Base-by-base conservation (phyloP, 2,329 filamentous ascomycete genomes). In the Thielaviopsis punctulata region DNA sequence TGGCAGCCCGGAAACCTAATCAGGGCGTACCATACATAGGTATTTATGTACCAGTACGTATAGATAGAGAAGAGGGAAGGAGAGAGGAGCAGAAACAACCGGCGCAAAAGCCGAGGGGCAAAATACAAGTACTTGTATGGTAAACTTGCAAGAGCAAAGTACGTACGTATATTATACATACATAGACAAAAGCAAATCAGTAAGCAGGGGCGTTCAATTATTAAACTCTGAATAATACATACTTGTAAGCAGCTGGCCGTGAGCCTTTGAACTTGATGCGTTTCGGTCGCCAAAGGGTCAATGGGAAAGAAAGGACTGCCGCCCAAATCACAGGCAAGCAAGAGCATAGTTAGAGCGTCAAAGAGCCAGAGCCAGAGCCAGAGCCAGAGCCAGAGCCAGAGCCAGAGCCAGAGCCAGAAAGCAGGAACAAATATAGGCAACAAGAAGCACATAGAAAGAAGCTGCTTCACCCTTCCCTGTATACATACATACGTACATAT, bases 391-490 rank as follows among this genome's bases (percentile, higher is more conserved):
- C n/a, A n/a, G n/a, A n/a, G n/a, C n/a, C n/a, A n/a, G n/a, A n/a
- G n/a, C n/a, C n/a, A n/a, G n/a, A n/a, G n/a, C n/a, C n/a, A n/a
- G n/a, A n/a, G n/a, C n/a, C n/a, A 33, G 30, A 15, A 36, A 36
- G 30, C 13, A 36, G 30, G 13, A 36, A 36, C 13, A 15, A 4
- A 12, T 12, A 36, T 15, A 12, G 4, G 15, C 30, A 3, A 12
- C 4, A 15, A 33, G 30, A 33, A 48, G 25, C 18, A 50, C 27
- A 25, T 30, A 41, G 39, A 43, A 51, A 45, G 49, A 51, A 45
- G 36, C 33, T 18, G 39, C 52, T 53, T 56, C 54, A 56, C 56
- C 59, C 56, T 59, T 44, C 21, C 47, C 30, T 39, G 39, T 25
- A 53, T 52, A 52, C n/a, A n/a, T n/a, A n/a, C n/a, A n/a, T n/a